A percentile compares a stretch with the other conserved stretches of the same genome.
These are phyloP conservation scores for Artemisia argyi DNA, from an alignment of 129 eudicot genomes.

Conservation along the genomic window DNA sequence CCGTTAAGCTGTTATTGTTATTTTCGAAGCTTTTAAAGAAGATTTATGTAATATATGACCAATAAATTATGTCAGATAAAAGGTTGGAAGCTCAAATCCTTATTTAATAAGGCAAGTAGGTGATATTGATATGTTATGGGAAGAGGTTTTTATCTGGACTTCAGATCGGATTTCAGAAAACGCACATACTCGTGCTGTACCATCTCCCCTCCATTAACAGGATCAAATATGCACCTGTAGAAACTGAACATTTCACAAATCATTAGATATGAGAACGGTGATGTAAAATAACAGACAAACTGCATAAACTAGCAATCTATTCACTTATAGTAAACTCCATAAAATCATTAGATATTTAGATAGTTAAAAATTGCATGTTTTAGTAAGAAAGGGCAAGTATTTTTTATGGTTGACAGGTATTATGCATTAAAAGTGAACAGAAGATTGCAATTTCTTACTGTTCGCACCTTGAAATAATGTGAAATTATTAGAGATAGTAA, in stretches of 20 bases:
- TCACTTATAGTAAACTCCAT: too few species aligned
- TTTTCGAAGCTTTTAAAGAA: neutral
- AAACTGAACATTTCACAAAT: slow-evolving; percentile 54
- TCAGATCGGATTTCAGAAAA: slow-evolving; percentile 60
- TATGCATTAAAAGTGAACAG: too few species aligned
- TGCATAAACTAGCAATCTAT: too few species aligned
- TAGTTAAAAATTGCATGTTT: too few species aligned
- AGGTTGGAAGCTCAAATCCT: slow-evolving; percentile 23
- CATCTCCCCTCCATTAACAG: slow-evolving; percentile 93
- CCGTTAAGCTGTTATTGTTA: slow-evolving; percentile 1
- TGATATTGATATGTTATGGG: slow-evolving; percentile 39
- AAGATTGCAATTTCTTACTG: too few species aligned
- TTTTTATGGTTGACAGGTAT: too few species aligned
- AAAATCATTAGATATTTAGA: too few species aligned
- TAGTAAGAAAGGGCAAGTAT: too few species aligned
- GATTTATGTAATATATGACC: neutral
- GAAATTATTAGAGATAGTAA: neutral
- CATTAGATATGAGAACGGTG: slow-evolving; percentile 4
- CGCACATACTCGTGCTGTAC: slow-evolving; percentile 80
- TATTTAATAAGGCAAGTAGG: slow-evolving; percentile 30
- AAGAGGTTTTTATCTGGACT: slow-evolving; percentile 39
- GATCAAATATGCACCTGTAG: slow-evolving; percentile 93
- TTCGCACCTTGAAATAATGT: neutral
- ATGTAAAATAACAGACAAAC: too few species aligned
- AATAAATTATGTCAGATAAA: slow-evolving; percentile 17